Evolutionary conservation across 2,329 filamentous ascomycete genomes (phyloP).

Genomic region (Beauveria varroae): DNA sequence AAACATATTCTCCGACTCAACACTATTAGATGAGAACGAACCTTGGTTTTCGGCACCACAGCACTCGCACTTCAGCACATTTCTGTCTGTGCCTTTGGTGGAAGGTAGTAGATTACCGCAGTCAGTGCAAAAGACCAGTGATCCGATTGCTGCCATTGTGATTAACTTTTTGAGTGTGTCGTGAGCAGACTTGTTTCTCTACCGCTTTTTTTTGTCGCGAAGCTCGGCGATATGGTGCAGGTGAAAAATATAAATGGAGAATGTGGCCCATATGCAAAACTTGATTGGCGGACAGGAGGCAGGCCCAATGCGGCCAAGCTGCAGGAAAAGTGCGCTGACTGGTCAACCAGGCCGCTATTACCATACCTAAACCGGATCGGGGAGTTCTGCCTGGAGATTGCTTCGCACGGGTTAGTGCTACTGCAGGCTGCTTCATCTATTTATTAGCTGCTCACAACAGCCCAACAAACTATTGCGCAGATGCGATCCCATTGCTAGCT

Average conservation of each 20-base stretch:
- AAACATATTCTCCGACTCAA: background rate
- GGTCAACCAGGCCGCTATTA: slow-evolving; percentile 3
- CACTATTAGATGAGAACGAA: slow-evolving; percentile 28
- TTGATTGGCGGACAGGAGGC: background rate
- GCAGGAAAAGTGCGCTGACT: slow-evolving; percentile 4
- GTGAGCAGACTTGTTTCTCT: background rate
- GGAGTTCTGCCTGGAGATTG: slow-evolving; percentile 7
- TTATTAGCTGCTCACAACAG: background rate
- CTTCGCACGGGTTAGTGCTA: slow-evolving; percentile 4
- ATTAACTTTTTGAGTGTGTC: slow-evolving; percentile 11
- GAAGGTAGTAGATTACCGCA: slow-evolving; percentile 86
- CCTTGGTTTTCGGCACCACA: slow-evolving; percentile 82
- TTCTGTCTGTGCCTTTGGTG: slow-evolving; percentile 68
- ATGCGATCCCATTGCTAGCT: slow-evolving; percentile 5
- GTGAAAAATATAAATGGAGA: slow-evolving; percentile 3
- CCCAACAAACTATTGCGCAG: background rate
- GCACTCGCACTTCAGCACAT: slow-evolving; percentile 72
- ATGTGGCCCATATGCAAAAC: too few relatives aligned
- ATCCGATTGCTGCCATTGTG: slow-evolving; percentile 80
- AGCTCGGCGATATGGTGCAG: background rate
- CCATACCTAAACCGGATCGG: slow-evolving; percentile 11
- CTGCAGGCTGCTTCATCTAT: background rate
- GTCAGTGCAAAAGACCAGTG: slow-evolving; percentile 84
- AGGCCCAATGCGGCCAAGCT: background rate
- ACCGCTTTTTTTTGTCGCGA: slow-evolving; percentile 4